Conservation (phyloP, 495 filamentous ascomycete genomes). For the Letharia columbiana region DNA sequence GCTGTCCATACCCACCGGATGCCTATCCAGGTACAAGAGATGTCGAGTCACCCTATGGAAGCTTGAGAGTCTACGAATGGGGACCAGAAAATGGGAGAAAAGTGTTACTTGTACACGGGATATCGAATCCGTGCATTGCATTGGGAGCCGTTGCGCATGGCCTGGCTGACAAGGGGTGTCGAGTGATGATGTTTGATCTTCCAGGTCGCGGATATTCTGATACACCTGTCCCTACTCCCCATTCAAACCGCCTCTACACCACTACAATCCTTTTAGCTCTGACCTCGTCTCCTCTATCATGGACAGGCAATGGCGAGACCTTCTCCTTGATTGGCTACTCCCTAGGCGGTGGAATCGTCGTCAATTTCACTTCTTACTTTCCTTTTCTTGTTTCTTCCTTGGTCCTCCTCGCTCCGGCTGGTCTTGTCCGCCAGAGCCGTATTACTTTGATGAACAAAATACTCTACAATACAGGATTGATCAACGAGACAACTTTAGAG, state of each 20-base stretch:
- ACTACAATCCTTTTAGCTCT: conserved; percentile 66
- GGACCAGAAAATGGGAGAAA: conserved; percentile 73
- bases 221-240: conserved; percentile 54
- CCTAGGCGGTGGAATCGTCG: conserved; percentile 70
- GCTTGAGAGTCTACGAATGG: conserved; percentile 79
- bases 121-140: conserved; percentile 72
- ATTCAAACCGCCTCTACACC: conserved; percentile 66
- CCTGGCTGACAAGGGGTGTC: conserved; percentile 64
- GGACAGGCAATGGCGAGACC: conserved; percentile 46
- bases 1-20: conserved; percentile 64
- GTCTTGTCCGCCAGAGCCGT: conserved; percentile 58
- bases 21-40: conserved; percentile 66
- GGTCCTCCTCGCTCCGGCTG: conserved; percentile 66
- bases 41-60: conserved; percentile 70
- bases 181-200: conserved; percentile 70
- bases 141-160: conserved; percentile 48
- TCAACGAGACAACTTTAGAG: conserved; percentile 42
- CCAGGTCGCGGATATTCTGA: conserved; percentile 76
- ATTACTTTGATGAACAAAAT: conserved; percentile 51
- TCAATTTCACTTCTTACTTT: conserved; percentile 65
- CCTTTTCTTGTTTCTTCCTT: conserved; percentile 57
- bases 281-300: conserved; percentile 58
- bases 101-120: conserved; percentile 77
- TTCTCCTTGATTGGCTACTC: conserved; percentile 79
- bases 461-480: conserved; percentile 49